Conservation (phyloP, 2,329 filamentous ascomycete genomes). For the Geosmithia morbida region DNA sequence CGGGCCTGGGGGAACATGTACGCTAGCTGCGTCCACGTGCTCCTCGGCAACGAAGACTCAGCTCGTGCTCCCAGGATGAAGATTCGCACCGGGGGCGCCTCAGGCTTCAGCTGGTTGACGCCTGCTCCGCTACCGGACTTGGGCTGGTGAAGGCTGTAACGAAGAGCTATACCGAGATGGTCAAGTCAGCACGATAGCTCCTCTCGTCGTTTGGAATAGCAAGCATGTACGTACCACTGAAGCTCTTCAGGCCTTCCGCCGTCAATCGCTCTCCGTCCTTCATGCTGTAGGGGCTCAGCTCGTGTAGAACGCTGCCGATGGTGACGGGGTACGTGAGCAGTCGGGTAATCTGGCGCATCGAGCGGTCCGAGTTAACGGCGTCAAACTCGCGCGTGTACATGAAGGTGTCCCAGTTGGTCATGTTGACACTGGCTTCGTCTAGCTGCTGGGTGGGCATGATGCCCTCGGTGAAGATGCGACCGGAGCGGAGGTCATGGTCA, state of each 20-base stretch:
- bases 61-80: slow-evolving; percentile 91
- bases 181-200: neutral
- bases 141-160: slow-evolving; percentile 87
- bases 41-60: slow-evolving; percentile 89
- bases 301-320: slow-evolving; percentile 81
- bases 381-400: slow-evolving; percentile 85
- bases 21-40: slow-evolving; percentile 88
- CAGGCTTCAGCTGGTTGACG: slow-evolving; percentile 67
- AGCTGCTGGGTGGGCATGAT: slow-evolving; percentile 80
- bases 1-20: slow-evolving; percentile 87
- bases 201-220: neutral
- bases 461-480: slow-evolving; percentile 86
- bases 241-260: slow-evolving; percentile 78
- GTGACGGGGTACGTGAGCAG: slow-evolving; percentile 90
- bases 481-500: slow-evolving; percentile 85
- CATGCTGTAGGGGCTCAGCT: slow-evolving; percentile 83
- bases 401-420: slow-evolving; percentile 98
- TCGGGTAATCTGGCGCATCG: slow-evolving; percentile 83
- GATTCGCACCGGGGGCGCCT: slow-evolving; percentile 76
- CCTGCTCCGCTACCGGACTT: slow-evolving; percentile 58
- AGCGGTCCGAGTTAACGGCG: slow-evolving; percentile 80
- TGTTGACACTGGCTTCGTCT: slow-evolving; percentile 85
- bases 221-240: slow-evolving; percentile 54
- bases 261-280: slow-evolving; percentile 64
- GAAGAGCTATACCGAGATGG: slow-evolving; percentile 45